These are phyloP conservation scores for Sporothrix luriei DNA, from an alignment of 2,329 filamentous ascomycete species.

Conservation along the genomic window DNA sequence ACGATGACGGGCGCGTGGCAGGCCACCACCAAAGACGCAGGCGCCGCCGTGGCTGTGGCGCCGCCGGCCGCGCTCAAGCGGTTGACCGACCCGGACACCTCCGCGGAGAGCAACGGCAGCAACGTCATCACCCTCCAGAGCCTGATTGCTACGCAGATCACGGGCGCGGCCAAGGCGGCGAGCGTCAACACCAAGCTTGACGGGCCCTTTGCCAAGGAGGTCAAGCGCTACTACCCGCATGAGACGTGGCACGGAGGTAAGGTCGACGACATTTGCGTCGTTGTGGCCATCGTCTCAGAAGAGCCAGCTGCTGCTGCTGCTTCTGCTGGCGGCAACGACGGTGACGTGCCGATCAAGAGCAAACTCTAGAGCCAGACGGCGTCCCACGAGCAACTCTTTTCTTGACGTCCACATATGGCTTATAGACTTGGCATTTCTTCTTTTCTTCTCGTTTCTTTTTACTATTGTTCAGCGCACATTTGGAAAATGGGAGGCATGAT, in stretches of 20 bases:
- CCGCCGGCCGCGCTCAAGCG: slow-evolving; percentile 50
- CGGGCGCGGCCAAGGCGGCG: slow-evolving; percentile 78
- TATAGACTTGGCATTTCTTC: slow-evolving; percentile 6
- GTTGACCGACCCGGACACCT: slow-evolving; percentile 37
- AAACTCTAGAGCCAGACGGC: slow-evolving; percentile 27
- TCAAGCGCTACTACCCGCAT: slow-evolving; percentile 81
- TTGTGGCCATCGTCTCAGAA: slow-evolving; percentile 77
- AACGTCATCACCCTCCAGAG: slow-evolving; percentile 66
- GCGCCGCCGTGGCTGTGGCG: slow-evolving; percentile 60
- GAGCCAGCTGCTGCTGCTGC: slow-evolving; percentile 44
- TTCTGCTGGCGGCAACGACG: slow-evolving; percentile 26
- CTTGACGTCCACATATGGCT: neutral
- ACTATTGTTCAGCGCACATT: neutral
- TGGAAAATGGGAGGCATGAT: neutral
- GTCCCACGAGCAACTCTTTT: neutral
- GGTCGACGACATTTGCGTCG: slow-evolving; percentile 89
- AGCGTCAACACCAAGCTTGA: slow-evolving; percentile 80
- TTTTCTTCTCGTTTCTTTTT: neutral
- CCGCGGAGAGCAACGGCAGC: slow-evolving; percentile 40
- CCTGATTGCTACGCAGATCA: slow-evolving; percentile 75
- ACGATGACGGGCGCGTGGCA: slow-evolving; percentile 73
- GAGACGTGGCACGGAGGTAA: slow-evolving; percentile 92
- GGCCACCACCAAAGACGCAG: slow-evolving; percentile 54
- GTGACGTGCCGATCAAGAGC: slow-evolving; percentile 41
- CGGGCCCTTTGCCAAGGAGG: slow-evolving; percentile 92